Percentiles rank a stretch among this genome's conserved stretches.
Evolutionary conservation across 257 asterid species (phyloP).

Genomic region (Jasminum sambac): DNA sequence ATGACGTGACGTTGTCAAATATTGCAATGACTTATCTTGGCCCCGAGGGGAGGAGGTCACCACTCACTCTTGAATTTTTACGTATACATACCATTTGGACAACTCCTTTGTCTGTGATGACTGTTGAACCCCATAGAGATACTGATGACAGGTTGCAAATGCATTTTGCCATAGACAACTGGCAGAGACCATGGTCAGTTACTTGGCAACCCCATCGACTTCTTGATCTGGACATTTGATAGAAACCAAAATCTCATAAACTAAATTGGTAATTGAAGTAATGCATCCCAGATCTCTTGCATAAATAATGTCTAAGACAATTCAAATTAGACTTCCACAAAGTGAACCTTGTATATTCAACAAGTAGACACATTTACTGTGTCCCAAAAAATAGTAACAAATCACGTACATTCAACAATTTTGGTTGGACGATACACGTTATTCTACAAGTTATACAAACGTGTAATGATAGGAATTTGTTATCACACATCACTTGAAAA

Average conservation of each 20-base stretch:
- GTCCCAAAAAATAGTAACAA: neutral
- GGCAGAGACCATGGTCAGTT: slow-evolving; percentile 75
- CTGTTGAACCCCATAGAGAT: slow-evolving; percentile 86
- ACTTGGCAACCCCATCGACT: slow-evolving; percentile 96
- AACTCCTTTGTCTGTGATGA: slow-evolving; percentile 72
- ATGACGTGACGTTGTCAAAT: too few species aligned
- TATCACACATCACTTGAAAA: too few species aligned
- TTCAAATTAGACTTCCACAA: neutral
- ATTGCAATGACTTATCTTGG: too few species aligned
- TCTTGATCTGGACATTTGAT: slow-evolving; percentile 58
- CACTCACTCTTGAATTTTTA: too few species aligned
- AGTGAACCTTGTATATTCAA: neutral
- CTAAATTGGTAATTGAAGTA: neutral
- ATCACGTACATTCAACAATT: too few species aligned
- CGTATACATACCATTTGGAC: slow-evolving; percentile 55
- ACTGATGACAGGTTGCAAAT: slow-evolving; percentile 65
- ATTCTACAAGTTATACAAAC: too few species aligned
- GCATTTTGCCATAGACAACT: slow-evolving; percentile 71
- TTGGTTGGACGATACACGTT: too few species aligned
- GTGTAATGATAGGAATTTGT: too few species aligned
- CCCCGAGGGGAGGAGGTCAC: too few species aligned
- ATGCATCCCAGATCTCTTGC: neutral
- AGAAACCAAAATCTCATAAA: slow-evolving; percentile 19
- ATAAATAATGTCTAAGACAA: neutral
- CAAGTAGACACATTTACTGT: neutral